These are phyloP conservation scores for Phytophthora melonis DNA, from an alignment of 352 stramenopile genomes.

Conservation along the genomic window DNA sequence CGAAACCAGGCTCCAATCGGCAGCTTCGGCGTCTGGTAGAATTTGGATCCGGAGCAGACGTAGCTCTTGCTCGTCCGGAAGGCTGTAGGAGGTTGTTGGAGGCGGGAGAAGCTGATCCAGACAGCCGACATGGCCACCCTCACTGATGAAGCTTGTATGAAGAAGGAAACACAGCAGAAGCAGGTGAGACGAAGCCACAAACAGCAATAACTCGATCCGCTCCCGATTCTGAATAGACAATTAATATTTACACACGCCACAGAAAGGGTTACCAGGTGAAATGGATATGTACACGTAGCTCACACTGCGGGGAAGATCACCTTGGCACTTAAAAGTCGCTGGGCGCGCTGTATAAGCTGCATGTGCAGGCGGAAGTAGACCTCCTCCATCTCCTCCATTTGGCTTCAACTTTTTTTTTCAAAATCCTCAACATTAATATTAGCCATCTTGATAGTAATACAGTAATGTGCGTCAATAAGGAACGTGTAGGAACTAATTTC, in stretches of 20 bases:
- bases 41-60: constrained; percentile 56
- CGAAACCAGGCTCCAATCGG: constrained; percentile 24
- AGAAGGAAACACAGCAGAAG: constrained; percentile 59
- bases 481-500: no score
- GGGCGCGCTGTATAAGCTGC: constrained; percentile 58
- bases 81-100: constrained; percentile 5
- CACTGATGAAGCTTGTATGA: constrained; percentile 65
- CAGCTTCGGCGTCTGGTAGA: constrained; percentile 17
- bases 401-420: constrained; percentile 2
- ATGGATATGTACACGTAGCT: constrained; percentile 7
- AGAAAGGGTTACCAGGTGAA: constrained; percentile 7
- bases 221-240: constrained; percentile 50
- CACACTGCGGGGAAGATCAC: constrained; percentile 28
- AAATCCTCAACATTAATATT: neutral
- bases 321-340: constrained; percentile 51
- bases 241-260: neutral
- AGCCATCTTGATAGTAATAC: no score
- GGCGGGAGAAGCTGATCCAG: constrained; percentile 42
- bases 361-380: constrained; percentile 84
- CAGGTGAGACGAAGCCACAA: constrained; percentile 62
- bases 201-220: constrained; percentile 65
- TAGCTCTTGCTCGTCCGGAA: constrained; percentile 28
- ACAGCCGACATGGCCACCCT: constrained; percentile 39
- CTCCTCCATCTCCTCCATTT: constrained; percentile 65
- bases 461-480: no score